phyloP scores from a whole-genome alignment of 352 stramenopile species.

The Globisporangium emineosum region DNA sequence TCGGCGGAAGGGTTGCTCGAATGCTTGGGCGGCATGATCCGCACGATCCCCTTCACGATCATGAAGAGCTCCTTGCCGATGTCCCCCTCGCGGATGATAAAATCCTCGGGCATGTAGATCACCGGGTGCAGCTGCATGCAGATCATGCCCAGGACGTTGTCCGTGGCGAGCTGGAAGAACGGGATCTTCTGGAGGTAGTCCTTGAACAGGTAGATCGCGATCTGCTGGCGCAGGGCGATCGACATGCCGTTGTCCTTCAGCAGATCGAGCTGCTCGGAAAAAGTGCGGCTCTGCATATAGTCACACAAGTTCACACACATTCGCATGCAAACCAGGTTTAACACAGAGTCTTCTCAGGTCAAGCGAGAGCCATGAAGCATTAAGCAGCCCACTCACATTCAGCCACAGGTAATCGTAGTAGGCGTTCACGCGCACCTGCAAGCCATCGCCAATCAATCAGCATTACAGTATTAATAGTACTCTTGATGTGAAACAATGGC shows the following conservation, averaged over 20 bases:
- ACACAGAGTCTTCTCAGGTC: background rate
- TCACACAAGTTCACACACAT: no score
- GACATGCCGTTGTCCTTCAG: slow-evolving; percentile 67
- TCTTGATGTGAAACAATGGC: background rate
- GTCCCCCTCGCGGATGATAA: slow-evolving; percentile 60
- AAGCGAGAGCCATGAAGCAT: background rate
- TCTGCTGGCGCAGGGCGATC: slow-evolving; percentile 43
- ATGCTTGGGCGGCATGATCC: slow-evolving; percentile 43
- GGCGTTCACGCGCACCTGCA: slow-evolving; percentile 40
- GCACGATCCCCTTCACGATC: slow-evolving; percentile 68
- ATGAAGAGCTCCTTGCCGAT: slow-evolving; percentile 71
- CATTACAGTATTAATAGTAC: background rate
- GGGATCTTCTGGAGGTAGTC: slow-evolving; percentile 67
- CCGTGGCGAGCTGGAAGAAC: slow-evolving; percentile 65
- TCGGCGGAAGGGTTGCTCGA: slow-evolving; percentile 22
- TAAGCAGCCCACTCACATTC: slow-evolving; percentile 28
- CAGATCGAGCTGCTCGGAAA: slow-evolving; percentile 58
- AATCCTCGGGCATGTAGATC: slow-evolving; percentile 67
- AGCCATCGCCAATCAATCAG: background rate
- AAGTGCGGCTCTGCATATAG: slow-evolving; percentile 43
- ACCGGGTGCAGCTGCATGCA: slow-evolving; percentile 66
- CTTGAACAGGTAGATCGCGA: slow-evolving; percentile 71
- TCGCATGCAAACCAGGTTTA: background rate
- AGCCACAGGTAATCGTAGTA: slow-evolving; percentile 78
- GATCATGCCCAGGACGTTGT: slow-evolving; percentile 62